Evolutionary conservation across 768 basidiomycete genomes (phyloP), one percentile per base, ranked within the genome.

Genomic region (Russula griseocarnosa): DNA sequence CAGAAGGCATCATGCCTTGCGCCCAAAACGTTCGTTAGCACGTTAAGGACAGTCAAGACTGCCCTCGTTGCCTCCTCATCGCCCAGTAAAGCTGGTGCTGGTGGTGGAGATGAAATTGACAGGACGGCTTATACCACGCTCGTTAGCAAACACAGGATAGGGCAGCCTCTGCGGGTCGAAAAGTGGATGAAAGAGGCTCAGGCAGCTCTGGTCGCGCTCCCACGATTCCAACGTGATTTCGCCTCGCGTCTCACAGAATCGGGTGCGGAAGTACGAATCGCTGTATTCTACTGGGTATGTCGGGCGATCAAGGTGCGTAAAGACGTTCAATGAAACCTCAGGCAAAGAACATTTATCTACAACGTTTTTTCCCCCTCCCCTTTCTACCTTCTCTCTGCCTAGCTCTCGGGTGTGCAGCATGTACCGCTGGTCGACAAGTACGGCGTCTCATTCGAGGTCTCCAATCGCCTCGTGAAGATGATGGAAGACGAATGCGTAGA

Each of bases 1-100:
- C 75, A 74, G 47, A 69, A 55, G 49, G 71, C 74, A 32, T 74
- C 76, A 16, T 76, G 76, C 56, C 70, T 76, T 26, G 61, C 66
- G 14, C 69, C 72, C 5, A 71, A 69, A 57, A 58, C 70, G 1
- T 76, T 75, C 61, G 59, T 62, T 36, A 66, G 55, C 36, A 67
- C 73, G 9, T 52, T 75, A 3, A 61, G 62, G 32, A 73, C 66
- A 14, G 69, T 75, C 53, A 68, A 70, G n/a, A 34, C 61, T 2
- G 72, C 70, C 1, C 67, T 76, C 9, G 36, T 26, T 50, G 30
- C 30, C 30, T 3, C 24, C 13, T 51, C 34, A 34, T 34, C 34
- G 34, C 34, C 36, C 11, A 36, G 36, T 14, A 36, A 36, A 36
- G 36, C 10, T 11, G 11, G 11, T 13, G 36, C 10, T 11, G 11